Base-by-base conservation (phyloP, 2,329 filamentous ascomycete species). In the Ophiocordyceps camponoti-leonardi region DNA sequence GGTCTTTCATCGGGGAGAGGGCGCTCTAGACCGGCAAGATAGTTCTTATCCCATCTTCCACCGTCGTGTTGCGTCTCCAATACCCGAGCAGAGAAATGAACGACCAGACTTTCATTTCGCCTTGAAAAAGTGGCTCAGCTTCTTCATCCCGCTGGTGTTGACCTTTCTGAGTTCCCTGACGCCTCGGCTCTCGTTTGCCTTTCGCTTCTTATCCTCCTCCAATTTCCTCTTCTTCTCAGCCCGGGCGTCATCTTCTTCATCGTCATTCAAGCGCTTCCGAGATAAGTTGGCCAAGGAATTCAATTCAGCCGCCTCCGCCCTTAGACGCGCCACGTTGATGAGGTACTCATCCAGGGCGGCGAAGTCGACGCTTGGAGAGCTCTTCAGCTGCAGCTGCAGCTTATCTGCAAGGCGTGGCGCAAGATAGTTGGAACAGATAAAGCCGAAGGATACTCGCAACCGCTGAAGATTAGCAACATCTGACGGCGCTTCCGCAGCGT, bases 131-230 rank as follows among this genome's bases (percentile, higher is more conserved):
- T 81, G 76, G 58, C 85, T 94, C 75, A 98, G 75, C 69, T 96
- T 98, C 73, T 84, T 92, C 92, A 98, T 98, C 1, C 92, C 92
- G 20, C 66, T 77, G 0, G 83, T 88, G 63, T 96, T 84, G 43
- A 88, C 90, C 66, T 96, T 98, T 60, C 83, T 83, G 56, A 98
- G 61, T 43, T 88, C 75, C 58, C 79, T 81, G 1, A 95, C 77
- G 0, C 78, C 88, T 26, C 79, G 72, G 50, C 83, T 92, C 64
- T 85, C 75, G 22, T 68, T 69, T 3, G 75, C 77, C 65, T 93
- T 88, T 61, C 77, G 81, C 66, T 81, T 83, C 48, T 94, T 88
- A 48, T 94, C 88, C 49, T 94, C 90, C 44, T 94, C 87, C 64
- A 82, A 78, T 60, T 81, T 88, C 41, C 81, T 71, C 67, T 83